Evolutionary conservation across 2,329 filamentous ascomycete species (phyloP).

Genomic region (Paecilomyces niveus): DNA sequence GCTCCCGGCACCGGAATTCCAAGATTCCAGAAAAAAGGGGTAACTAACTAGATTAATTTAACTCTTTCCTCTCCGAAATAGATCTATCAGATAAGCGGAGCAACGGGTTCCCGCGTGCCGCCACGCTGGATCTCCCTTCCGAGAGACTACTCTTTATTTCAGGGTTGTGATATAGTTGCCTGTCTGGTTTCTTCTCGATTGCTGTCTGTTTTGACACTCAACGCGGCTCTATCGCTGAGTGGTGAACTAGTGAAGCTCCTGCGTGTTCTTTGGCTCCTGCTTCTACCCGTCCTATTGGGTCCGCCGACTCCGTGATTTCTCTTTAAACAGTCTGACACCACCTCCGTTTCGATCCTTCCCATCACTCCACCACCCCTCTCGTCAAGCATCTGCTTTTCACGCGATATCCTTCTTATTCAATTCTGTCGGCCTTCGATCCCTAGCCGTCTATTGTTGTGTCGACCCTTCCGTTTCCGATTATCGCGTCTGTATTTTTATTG

Average conservation of each 20-base stretch:
- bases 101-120: not conserved
- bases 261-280: no score
- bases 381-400: not conserved
- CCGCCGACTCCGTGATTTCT: not conserved
- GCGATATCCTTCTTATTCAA: not conserved
- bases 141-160: not conserved
- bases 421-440: not conserved
- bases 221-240: no score
- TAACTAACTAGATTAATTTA: not conserved
- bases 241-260: no score
- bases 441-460: not conserved
- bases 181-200: not conserved
- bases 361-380: not conserved
- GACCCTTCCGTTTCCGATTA: not conserved
- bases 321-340: not conserved
- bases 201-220: not conserved
- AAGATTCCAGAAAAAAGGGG: not conserved
- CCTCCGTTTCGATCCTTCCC: not conserved
- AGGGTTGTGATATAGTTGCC: not conserved
- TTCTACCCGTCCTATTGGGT: not conserved
- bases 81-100: conserved; percentile 3
- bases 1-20: not conserved
- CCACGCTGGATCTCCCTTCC: not conserved
- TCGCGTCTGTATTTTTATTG: not conserved
- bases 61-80: not conserved